phyloP scores from a whole-genome alignment of 164 flowering plant genomes.

The Berberis thunbergii region DNA sequence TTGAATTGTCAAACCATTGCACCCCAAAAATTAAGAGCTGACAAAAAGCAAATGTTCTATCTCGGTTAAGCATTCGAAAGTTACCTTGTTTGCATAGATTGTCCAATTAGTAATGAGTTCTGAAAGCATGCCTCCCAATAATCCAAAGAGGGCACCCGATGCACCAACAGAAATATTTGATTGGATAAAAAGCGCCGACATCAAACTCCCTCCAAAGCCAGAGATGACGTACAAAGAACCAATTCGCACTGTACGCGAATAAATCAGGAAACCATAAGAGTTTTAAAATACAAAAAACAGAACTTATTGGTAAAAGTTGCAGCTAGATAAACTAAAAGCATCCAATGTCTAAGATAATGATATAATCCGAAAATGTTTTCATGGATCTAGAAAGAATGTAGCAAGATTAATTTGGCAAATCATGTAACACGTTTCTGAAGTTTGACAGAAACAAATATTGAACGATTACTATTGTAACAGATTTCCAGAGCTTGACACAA shows the following conservation, averaged over 20 bases:
- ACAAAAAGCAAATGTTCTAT: slow-evolving; percentile 9
- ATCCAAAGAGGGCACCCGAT: slow-evolving; percentile 91
- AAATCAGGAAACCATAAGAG: not conserved
- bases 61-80: not conserved
- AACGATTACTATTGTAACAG: no score
- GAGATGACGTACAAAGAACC: slow-evolving; percentile 62
- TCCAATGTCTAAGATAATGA: no score
- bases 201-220: slow-evolving; percentile 79
- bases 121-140: slow-evolving; percentile 84
- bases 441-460: no score
- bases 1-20: not conserved
- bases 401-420: no score
- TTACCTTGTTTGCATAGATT: slow-evolving; percentile 81
- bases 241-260: slow-evolving; percentile 41
- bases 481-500: no score
- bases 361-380: no score
- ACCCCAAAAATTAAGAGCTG: not conserved
- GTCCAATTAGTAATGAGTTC: slow-evolving; percentile 92
- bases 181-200: slow-evolving; percentile 67
- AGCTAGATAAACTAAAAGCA: no score
- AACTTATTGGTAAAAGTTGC: not conserved
- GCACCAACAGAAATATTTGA: slow-evolving; percentile 82
- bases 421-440: no score
- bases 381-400: no score
- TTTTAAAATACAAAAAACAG: not conserved